These are phyloP conservation scores for Chloris gayana DNA, from an alignment of 176 grass and related monocot genomes.

Conservation along the genomic window DNA sequence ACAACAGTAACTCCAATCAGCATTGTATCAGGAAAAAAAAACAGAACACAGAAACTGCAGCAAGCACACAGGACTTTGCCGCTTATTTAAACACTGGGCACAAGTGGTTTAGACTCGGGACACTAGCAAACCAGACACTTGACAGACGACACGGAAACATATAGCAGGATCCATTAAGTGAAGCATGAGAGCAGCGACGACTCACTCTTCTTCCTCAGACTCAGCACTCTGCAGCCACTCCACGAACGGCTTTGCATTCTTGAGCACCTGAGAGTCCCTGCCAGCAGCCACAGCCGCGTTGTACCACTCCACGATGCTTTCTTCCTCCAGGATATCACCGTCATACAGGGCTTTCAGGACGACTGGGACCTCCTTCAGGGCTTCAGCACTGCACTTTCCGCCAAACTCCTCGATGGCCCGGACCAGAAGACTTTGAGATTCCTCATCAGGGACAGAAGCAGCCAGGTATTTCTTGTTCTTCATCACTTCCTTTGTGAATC, in stretches of 20 bases:
- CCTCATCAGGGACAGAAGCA: constrained; percentile 51
- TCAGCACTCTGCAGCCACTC: constrained; percentile 78
- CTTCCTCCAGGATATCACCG: constrained; percentile 71
- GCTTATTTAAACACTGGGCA: background rate
- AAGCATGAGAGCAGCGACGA: background rate
- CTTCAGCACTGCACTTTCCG: constrained; percentile 48
- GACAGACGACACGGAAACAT: background rate
- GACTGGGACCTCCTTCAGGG: constrained; percentile 73
- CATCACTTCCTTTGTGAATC: constrained; percentile 69
- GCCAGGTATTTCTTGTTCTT: constrained; percentile 73
- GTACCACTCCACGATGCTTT: constrained; percentile 68
- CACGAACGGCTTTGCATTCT: constrained; percentile 65
- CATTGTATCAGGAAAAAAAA: too few relatives aligned
- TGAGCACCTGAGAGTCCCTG: constrained; percentile 47
- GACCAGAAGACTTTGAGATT: constrained; percentile 52
- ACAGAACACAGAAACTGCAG: too few relatives aligned
- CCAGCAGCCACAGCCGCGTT: constrained; percentile 42
- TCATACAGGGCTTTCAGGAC: constrained; percentile 78
- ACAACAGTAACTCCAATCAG: too few relatives aligned
- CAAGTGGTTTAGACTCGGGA: background rate
- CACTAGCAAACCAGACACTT: background rate
- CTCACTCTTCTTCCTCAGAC: constrained; percentile 54
- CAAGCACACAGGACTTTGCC: background rate
- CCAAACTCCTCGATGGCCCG: constrained; percentile 57
- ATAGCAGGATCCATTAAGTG: background rate